Evolutionary conservation across 495 filamentous ascomycete genomes (phyloP).

Genomic region (Penicillium robsamsonii): DNA sequence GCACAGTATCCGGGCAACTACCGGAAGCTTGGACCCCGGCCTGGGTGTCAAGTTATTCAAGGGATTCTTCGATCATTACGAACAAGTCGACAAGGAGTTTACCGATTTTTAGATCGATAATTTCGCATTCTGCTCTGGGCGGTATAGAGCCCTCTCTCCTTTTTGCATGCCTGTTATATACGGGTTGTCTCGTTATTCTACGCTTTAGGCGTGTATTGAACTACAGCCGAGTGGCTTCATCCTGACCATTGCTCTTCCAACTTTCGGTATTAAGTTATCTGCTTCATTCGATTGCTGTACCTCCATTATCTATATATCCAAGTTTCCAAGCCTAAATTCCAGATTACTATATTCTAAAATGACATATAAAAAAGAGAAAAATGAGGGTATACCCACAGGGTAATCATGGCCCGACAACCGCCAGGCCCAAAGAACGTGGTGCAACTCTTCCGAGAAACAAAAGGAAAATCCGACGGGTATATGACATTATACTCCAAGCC

Average conservation of each 20-base stretch:
- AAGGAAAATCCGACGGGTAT: not conserved
- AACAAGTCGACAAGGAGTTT: conserved; percentile 86
- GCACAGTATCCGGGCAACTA: conserved; percentile 92
- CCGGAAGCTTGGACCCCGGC: conserved; percentile 81
- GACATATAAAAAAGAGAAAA: not conserved
- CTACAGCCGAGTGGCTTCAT: not conserved
- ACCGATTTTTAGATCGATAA: conserved; percentile 38
- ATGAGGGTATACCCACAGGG: not conserved
- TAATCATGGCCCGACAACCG: not conserved
- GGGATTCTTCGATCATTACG: conserved; percentile 85
- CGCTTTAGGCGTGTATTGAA: no score
- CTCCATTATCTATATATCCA: conserved; percentile 10
- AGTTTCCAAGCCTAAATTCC: not conserved
- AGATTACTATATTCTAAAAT: not conserved
- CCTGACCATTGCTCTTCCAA: not conserved
- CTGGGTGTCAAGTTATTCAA: conserved; percentile 85
- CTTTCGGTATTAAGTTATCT: conserved; percentile 1
- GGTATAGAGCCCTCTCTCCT: not conserved
- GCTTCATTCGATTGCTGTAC: conserved; percentile 4
- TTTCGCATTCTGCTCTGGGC: not conserved
- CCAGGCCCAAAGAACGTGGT: not conserved
- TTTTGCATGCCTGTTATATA: conserved; percentile 7
- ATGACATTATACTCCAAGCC: not conserved
- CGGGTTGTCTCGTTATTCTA: conserved; percentile 3
- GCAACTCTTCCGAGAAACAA: not conserved